Evolutionary conservation across 2,329 filamentous ascomycete species (phyloP).

Genomic region (Arthrobotrys sinensis): DNA sequence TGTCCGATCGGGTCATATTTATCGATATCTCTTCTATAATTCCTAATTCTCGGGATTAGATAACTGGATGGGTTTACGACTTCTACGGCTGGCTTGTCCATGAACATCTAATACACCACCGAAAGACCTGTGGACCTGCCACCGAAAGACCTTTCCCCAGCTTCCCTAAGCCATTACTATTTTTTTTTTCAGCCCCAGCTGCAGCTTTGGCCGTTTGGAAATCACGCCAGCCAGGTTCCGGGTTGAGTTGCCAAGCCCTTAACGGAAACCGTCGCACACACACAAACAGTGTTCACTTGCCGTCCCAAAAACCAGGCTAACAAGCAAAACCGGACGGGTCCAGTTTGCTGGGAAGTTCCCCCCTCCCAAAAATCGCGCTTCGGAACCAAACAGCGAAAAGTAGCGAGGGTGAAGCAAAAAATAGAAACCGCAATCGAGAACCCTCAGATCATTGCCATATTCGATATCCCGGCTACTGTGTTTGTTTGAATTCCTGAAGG

Average conservation of each 20-base stretch:
- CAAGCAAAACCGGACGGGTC: constrained; percentile 38
- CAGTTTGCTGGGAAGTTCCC: constrained; percentile 53
- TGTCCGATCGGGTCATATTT: constrained; percentile 43
- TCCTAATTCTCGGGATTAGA: constrained; percentile 7
- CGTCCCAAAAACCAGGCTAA: constrained; percentile 56
- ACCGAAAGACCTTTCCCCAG: constrained; percentile 25
- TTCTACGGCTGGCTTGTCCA: constrained; percentile 38
- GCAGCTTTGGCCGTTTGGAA: constrained; percentile 60
- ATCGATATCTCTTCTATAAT: constrained; percentile 25
- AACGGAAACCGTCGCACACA: constrained; percentile 53
- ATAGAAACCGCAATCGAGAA: constrained; percentile 39
- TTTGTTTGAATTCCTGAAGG: constrained; percentile 34
- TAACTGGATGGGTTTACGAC: constrained; percentile 37
- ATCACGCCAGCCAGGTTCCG: constrained; percentile 57
- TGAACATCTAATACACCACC: constrained; percentile 44
- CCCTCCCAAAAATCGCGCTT: constrained; percentile 53
- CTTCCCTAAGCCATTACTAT: constrained; percentile 22
- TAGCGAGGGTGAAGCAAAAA: constrained; percentile 46
- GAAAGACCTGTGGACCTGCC: constrained; percentile 34
- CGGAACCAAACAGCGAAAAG: constrained; percentile 50
- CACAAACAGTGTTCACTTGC: constrained; percentile 37
- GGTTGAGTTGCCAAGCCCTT: constrained; percentile 58
- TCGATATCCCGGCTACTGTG: constrained; percentile 54
- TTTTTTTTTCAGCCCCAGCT: constrained; percentile 61
- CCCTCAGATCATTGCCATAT: constrained; percentile 61